Base-by-base conservation (phyloP, 441 rosid genomes). In the Dalechampia spathulata region DNA sequence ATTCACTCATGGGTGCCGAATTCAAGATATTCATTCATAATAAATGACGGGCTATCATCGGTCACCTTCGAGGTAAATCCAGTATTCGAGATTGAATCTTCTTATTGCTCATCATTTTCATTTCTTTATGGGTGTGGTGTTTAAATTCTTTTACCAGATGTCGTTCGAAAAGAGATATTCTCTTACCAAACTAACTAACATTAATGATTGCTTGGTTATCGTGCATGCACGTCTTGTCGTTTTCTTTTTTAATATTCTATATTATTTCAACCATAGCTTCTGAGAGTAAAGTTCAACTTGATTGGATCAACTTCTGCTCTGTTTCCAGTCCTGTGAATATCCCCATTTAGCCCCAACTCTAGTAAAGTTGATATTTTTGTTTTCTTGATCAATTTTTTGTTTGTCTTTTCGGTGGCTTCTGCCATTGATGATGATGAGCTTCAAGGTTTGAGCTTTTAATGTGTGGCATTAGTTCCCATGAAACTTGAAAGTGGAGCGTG, bases 1-100 rank as follows among this genome's bases (percentile, higher is more conserved):
- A 46, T 83, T 42, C 83, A 79, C 65, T 66, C 69, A 13, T 63
- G 75, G 19, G 69, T 71, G 4, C 83, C 87, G 9, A 56, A 67
- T 43, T 58, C 82, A 5, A 72, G 49, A 43, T 71, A 64, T 66
- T 57, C 65, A 16, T 9, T 72, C 0, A 2, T 22, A 2, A 51
- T 25, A 22, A 19, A 34, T 20, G 68, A 70, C 15, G 66, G 40
- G 5, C 50, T 71, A 30, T 52, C 78, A 21, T 55, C 61, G 0
- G 73, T 83, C 21, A 54, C 61, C 23, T 41, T 83, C 28, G 68
- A 67, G 49, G 90, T 80, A 41, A 49, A 22, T 15, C 17, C 7
- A n/a, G n/a, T n/a, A n/a, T 55, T 32, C 13, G 15, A 17, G 14
- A 22, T 5, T 22, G 30, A 10, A 17, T 1, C 61, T 37, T 10